Evolutionary conservation across 805 yeast species (phyloP).

Genomic region (Nakazawaea holstii): DNA sequence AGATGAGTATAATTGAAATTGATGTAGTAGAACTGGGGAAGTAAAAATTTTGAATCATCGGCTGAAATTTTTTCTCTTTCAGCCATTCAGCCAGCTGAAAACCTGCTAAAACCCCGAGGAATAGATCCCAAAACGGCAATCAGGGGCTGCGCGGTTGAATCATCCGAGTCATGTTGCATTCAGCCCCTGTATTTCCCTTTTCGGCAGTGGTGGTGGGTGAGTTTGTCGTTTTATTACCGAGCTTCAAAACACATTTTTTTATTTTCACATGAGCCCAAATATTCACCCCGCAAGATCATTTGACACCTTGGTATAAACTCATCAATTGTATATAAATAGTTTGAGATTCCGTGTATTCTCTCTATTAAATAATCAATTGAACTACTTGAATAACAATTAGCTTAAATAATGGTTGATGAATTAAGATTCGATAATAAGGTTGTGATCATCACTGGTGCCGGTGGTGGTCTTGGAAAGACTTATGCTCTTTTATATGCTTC

Average conservation of each 20-base stretch:
- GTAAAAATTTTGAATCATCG: not conserved
- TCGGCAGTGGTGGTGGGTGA: not conserved
- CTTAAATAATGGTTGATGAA: conserved; percentile 13
- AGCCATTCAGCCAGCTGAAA: not conserved
- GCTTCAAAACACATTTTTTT: not conserved
- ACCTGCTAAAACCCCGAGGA: not conserved
- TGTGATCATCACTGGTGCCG: conserved; percentile 94
- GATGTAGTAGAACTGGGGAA: not conserved
- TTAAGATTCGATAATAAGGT: conserved; percentile 73
- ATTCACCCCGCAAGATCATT: conserved; percentile 4
- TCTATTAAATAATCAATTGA: too few relatives aligned
- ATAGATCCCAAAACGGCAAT: not conserved
- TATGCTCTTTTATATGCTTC: conserved; percentile 85
- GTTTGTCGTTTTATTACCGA: not conserved
- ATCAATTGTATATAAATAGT: too few relatives aligned
- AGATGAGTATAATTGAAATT: too few relatives aligned
- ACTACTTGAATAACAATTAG: not conserved
- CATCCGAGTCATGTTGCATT: not conserved
- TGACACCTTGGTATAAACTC: not conserved
- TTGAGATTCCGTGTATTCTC: too few relatives aligned
- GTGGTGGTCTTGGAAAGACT: conserved; percentile 91
- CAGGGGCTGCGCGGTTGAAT: not conserved
- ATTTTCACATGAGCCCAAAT: conserved; percentile 1
- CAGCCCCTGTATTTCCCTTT: too few relatives aligned
- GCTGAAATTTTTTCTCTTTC: not conserved